A percentile compares a stretch with the other conserved stretches of the same genome.
phyloP scores from a whole-genome alignment of 441 rosid genomes.

The Metrosideros polymorpha region DNA sequence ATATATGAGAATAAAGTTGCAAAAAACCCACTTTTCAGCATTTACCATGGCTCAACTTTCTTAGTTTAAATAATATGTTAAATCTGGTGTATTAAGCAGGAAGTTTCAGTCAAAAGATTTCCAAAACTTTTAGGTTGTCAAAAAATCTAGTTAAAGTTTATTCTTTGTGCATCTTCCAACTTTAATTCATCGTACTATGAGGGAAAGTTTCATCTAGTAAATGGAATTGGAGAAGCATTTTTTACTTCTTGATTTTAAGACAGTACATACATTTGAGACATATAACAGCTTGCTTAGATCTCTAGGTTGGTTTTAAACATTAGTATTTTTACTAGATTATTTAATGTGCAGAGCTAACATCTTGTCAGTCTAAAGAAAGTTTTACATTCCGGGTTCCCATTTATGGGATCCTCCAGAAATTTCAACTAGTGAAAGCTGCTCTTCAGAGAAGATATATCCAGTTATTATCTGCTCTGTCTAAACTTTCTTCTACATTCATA shows the following conservation, averaged over 20 bases:
- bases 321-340: neutral
- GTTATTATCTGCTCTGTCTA: neutral
- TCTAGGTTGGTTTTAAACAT: neutral
- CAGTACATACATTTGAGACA: neutral
- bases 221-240: neutral
- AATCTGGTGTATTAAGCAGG: neutral
- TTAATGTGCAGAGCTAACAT: neutral
- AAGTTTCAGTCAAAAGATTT: neutral
- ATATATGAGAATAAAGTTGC: neutral
- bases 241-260: neutral
- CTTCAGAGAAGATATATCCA: neutral
- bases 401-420: neutral
- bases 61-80: neutral
- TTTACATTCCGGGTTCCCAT: neutral
- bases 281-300: neutral
- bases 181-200: neutral
- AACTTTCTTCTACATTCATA: neutral
- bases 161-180: neutral
- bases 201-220: neutral
- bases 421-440: neutral
- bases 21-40: neutral
- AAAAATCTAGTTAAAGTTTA: neutral
- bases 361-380: neutral
- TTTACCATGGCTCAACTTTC: neutral
- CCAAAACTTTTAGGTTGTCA: neutral